Percentiles rank a stretch among this genome's conserved stretches.
Conservation (phyloP, 495 filamentous ascomycete genomes). For the Rusavskia elegans region DNA sequence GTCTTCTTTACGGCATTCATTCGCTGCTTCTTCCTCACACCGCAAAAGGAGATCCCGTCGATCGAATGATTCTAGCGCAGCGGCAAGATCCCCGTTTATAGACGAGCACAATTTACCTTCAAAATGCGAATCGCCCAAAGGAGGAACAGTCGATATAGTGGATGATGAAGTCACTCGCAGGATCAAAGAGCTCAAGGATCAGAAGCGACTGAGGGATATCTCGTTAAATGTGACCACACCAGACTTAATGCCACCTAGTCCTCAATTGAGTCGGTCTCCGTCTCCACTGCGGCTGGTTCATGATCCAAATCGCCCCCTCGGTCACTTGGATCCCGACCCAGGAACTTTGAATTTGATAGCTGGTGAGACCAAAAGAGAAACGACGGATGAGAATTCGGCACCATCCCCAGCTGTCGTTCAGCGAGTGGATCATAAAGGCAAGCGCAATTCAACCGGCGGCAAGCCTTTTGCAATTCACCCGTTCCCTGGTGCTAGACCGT, state of each 20-base stretch:
- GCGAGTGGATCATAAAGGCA: constrained; percentile 31
- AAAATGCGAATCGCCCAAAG: constrained; percentile 3
- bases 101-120: constrained; percentile 18
- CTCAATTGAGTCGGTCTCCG: not conserved
- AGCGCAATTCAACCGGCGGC: constrained; percentile 20
- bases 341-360: constrained; percentile 5
- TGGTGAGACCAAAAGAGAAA: not conserved
- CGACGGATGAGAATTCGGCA: constrained; percentile 40
- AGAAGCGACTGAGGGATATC: constrained; percentile 20
- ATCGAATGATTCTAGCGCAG: not conserved
- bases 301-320: not conserved
- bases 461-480: constrained; percentile 26
- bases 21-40: constrained; percentile 17
- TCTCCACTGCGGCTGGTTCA: not conserved
- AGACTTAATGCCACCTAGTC: constrained; percentile 2
- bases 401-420: constrained; percentile 52
- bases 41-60: constrained; percentile 1
- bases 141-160: not conserved
- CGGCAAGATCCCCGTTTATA: constrained; percentile 8
- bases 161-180: constrained; percentile 29
- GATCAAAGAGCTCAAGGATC: constrained; percentile 36
- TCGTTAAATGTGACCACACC: constrained; percentile 1
- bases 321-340: constrained; percentile 8
- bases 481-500: constrained; percentile 10
- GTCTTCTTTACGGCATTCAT: constrained; percentile 47